phyloP scores from a whole-genome alignment of 257 asterid genomes.

The Echites panduratus region DNA sequence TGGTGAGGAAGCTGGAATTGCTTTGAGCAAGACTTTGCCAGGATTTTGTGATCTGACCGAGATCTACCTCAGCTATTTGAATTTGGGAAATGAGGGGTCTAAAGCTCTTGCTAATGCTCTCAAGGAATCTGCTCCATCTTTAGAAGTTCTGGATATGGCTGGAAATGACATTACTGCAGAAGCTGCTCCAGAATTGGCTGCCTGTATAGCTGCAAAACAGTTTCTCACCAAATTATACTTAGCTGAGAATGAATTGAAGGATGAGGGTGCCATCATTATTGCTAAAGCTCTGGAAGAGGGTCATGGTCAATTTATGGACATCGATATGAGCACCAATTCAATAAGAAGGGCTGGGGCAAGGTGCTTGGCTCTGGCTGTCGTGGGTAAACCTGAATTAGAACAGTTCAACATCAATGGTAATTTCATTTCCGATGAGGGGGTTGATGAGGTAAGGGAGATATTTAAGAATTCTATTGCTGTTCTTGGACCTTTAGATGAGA shows the following conservation, averaged over 20 bases:
- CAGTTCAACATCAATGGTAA: conserved; percentile 72
- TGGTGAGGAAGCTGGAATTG: conserved; percentile 72
- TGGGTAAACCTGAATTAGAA: conserved; percentile 54
- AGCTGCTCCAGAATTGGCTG: conserved; percentile 71
- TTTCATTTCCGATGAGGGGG: conserved; percentile 89
- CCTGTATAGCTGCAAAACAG: conserved; percentile 66
- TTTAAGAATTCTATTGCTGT: conserved; percentile 54
- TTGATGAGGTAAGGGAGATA: conserved; percentile 72
- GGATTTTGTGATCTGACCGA: conserved; percentile 53
- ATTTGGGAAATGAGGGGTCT: conserved; percentile 81
- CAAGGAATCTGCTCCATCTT: conserved; percentile 58
- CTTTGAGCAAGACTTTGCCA: conserved; percentile 48
- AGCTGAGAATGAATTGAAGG: conserved; percentile 81
- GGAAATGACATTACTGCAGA: conserved; percentile 85
- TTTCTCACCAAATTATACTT: conserved; percentile 59
- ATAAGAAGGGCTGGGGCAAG: conserved; percentile 91
- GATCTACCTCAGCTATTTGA: conserved; percentile 76
- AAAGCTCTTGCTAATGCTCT: conserved; percentile 65
- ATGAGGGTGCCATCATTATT: conserved; percentile 84
- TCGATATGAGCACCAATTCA: conserved; percentile 66
- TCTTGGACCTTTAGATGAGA: conserved; percentile 86
- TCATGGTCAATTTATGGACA: conserved; percentile 64
- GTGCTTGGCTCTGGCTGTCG: conserved; percentile 74
- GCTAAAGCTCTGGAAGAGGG: conserved; percentile 83
- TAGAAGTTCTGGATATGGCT: conserved; percentile 78